These are phyloP conservation scores for Paramecium tetraurelia DNA, from an alignment of 73 alveolate genomes.

Conservation along the genomic window DNA sequence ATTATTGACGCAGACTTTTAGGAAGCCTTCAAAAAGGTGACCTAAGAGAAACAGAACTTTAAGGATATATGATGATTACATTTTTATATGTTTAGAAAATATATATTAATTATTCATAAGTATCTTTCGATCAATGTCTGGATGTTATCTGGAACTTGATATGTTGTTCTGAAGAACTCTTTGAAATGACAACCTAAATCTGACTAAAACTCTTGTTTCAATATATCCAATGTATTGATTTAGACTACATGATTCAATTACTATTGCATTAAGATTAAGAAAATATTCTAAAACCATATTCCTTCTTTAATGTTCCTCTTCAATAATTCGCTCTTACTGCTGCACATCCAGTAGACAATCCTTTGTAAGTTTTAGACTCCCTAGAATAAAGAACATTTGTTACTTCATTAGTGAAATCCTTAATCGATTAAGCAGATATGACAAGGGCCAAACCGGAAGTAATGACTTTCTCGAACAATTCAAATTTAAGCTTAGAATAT, in stretches of 20 bases:
- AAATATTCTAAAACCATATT: not conserved
- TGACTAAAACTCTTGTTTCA: not conserved
- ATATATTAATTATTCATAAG: not conserved
- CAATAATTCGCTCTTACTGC: not conserved
- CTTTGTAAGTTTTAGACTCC: conserved; percentile 3
- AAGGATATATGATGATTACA: not conserved
- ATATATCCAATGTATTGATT: not conserved
- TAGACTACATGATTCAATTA: not conserved
- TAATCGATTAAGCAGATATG: not conserved
- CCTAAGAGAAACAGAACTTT: not conserved
- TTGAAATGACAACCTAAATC: not conserved
- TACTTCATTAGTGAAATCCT: conserved; percentile 10
- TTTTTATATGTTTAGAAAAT: not conserved
- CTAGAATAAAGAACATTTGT: not conserved
- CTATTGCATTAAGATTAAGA: not conserved
- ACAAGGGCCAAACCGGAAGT: not conserved
- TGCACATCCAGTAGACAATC: not conserved
- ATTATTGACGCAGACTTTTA: conserved; percentile 38
- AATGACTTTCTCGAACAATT: not conserved
- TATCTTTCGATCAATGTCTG: not conserved
- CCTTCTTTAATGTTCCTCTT: not conserved
- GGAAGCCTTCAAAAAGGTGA: conserved; percentile 36
- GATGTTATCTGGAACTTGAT: not conserved
- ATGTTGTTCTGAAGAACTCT: not conserved
- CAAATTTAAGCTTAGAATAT: not conserved